These are phyloP conservation scores for Cystobasidium pallidum DNA, from an alignment of 1,284 basidiomycete species.

Conservation along the genomic window DNA sequence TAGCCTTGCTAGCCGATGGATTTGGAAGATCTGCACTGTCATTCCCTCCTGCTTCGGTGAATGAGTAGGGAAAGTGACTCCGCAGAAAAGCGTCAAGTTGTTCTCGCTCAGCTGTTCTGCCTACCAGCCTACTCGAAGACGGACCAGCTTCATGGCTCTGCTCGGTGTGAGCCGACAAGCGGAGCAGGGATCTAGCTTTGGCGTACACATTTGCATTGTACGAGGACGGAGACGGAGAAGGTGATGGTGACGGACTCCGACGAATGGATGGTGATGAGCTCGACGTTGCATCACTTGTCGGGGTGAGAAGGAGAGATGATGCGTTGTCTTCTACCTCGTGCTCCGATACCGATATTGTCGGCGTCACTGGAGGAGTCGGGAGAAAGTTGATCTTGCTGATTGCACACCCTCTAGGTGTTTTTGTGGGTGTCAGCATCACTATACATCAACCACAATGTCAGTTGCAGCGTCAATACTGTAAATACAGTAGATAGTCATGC, in stretches of 20 bases:
- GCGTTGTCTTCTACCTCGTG: constrained; percentile 9
- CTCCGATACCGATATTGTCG: constrained; percentile 41
- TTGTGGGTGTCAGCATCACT: constrained; percentile 30
- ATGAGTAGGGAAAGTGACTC: background rate
- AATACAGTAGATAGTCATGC: background rate
- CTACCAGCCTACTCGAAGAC: constrained; percentile 50
- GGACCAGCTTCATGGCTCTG: constrained; percentile 52
- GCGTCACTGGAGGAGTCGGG: constrained; percentile 45
- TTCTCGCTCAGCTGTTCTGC: constrained; percentile 23
- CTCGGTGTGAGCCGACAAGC: constrained; percentile 51
- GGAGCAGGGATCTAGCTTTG: constrained; percentile 56
- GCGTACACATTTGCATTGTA: constrained; percentile 54
- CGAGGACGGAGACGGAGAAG: constrained; percentile 5
- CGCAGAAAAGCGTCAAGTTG: constrained; percentile 14
- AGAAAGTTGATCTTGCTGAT: constrained; percentile 6
- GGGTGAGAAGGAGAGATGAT: background rate
- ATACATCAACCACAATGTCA: background rate
- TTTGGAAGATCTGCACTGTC: background rate
- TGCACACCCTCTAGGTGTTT: background rate
- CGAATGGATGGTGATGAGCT: background rate
- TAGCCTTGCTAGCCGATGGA: constrained; percentile 30
- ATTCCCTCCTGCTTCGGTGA: background rate
- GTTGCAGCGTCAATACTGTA: background rate
- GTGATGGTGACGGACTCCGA: constrained; percentile 1
- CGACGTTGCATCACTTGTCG: background rate